Conservation (phyloP, 306 rosid species). For the Benincasa hispida region DNA sequence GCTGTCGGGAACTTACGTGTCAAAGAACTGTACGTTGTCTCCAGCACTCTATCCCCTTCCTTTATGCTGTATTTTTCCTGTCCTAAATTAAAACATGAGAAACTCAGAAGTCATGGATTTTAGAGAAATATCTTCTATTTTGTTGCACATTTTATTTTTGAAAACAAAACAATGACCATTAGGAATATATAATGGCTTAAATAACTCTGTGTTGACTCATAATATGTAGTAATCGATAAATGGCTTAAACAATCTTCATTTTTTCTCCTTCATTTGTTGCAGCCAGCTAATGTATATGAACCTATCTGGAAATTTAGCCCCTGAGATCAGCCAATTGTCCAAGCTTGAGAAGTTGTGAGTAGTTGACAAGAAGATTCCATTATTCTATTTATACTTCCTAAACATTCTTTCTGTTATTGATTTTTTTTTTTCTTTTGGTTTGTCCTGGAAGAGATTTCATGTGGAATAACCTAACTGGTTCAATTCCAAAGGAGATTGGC, state of each 20-base stretch:
- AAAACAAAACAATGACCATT: background rate
- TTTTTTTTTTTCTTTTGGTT: conserved; percentile 25
- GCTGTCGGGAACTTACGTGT: conserved; percentile 49
- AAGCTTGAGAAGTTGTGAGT: conserved; percentile 52
- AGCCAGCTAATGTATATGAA: conserved; percentile 50
- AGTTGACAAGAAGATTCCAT: background rate
- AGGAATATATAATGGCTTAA: background rate
- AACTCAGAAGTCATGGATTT: background rate
- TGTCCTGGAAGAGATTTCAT: conserved; percentile 56
- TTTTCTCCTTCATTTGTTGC: conserved; percentile 17
- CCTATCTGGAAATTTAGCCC: conserved; percentile 59
- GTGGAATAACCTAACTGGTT: conserved; percentile 75
- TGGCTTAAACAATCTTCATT: background rate
- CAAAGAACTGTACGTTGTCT: conserved; percentile 42
- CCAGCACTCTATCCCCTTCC: background rate
- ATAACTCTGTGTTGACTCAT: background rate
- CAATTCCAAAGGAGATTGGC: conserved; percentile 75
- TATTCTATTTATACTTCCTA: background rate
- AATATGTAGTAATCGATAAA: background rate
- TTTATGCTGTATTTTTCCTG: background rate
- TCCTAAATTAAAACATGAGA: background rate
- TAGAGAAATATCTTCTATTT: background rate
- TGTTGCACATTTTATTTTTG: background rate
- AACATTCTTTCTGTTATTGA: conserved; percentile 12
- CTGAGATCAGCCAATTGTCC: conserved; percentile 61